Conservation (phyloP, 441 rosid species). For the Jatropha multifida region DNA sequence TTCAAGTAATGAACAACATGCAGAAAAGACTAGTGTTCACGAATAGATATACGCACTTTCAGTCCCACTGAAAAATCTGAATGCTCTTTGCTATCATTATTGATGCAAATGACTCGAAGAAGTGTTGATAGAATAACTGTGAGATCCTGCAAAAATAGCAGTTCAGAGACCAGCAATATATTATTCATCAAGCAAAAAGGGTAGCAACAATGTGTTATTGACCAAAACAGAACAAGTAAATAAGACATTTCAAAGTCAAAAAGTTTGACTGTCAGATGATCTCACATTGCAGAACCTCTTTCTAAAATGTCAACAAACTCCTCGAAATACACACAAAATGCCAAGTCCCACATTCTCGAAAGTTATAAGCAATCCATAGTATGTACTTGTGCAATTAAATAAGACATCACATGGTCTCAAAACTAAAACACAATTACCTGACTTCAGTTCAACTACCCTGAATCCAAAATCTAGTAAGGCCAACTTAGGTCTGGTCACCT, state of each 20-base stretch:
- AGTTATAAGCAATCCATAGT: background rate
- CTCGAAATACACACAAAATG: background rate
- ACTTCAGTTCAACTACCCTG: background rate
- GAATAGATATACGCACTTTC: slow-evolving; percentile 46
- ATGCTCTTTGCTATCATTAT: slow-evolving; percentile 61
- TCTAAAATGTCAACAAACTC: background rate
- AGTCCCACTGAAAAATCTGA: slow-evolving; percentile 72
- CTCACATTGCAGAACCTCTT: background rate
- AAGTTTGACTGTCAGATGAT: background rate
- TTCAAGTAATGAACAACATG: slow-evolving; percentile 20
- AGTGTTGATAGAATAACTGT: slow-evolving; percentile 84
- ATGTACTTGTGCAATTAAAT: background rate
- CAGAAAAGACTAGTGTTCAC: slow-evolving; percentile 4
- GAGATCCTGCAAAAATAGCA: slow-evolving; percentile 57
- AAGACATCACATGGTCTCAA: background rate
- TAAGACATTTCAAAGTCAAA: background rate
- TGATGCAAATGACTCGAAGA: slow-evolving; percentile 72
- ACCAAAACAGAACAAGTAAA: background rate
- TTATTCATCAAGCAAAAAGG: background rate
- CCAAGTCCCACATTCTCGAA: background rate
- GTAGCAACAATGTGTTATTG: background rate
- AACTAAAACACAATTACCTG: too few species aligned
- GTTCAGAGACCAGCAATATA: background rate
- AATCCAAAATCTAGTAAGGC: too few species aligned
- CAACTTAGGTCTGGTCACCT: background rate